Conservation (phyloP, 139 green algal species). For the Coelastrella sp. region DNA sequence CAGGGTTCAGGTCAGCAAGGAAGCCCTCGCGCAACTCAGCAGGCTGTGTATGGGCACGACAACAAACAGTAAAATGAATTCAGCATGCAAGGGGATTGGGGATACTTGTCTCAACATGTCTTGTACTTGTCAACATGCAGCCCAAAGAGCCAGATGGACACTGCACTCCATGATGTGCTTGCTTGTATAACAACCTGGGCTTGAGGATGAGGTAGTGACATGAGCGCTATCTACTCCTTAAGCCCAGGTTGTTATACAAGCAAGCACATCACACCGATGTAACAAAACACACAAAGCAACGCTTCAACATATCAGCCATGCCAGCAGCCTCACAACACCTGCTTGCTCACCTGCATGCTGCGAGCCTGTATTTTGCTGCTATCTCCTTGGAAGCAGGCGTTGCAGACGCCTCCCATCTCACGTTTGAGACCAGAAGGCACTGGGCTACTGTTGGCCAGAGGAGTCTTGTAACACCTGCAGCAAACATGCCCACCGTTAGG, state of each 20-base stretch:
- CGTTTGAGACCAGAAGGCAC: conserved; percentile 84
- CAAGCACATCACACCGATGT: conserved; percentile 3
- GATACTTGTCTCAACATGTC: background rate
- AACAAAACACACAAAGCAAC: background rate
- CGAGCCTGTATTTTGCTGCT: conserved; percentile 9
- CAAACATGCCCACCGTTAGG: background rate
- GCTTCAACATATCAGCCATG: background rate
- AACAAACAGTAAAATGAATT: no score
- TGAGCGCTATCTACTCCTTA: no score
- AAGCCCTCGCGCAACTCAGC: conserved; percentile 82
- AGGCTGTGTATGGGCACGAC: background rate
- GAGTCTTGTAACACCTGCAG: conserved; percentile 51
- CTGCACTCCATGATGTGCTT: no score
- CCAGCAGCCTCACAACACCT: background rate
- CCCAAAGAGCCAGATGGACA: no score
- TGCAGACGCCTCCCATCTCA: conserved; percentile 89
- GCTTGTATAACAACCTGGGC: no score
- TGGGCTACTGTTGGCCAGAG: conserved; percentile 44
- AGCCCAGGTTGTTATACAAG: no score
- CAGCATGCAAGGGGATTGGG: background rate
- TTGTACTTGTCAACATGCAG: no score
- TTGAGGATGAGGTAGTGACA: no score
- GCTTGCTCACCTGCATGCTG: conserved; percentile 29
- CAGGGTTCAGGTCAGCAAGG: conserved; percentile 90
- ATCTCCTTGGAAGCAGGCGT: conserved; percentile 76